Base-by-base conservation (phyloP, 805 yeast species). In the Clavispora fructus region DNA sequence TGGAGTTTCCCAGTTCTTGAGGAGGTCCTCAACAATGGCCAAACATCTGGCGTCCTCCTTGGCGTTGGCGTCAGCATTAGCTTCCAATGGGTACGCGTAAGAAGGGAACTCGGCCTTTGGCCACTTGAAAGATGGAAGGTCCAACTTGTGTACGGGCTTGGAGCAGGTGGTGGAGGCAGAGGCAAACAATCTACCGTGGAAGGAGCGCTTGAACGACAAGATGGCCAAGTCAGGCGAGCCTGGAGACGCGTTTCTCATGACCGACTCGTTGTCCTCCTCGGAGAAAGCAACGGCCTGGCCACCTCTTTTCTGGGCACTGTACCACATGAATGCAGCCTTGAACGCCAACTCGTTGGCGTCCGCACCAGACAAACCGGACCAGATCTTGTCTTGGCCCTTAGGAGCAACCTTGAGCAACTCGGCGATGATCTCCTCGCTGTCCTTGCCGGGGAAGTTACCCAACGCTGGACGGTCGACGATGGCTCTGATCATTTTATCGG, bases 161-260 rank as follows among this genome's bases (percentile, higher is more conserved):
- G 97, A 89, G 65, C 96, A 82, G 35, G 98, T 91, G 54, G 88
- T 81, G 7, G 96, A 86, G 39, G 87, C 90, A 45, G 95, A 79
- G 23, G 96, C 98, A 71, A 91, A 89, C 53, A 90, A 71, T 69
- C 98, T 82, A 54, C 98, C 98, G 65, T 91, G 98, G 86, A 91
- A 92, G 28, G 94, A 94, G 54, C 81, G 77, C 67, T 83, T 82
- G 71, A 91, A 91, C 6, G 97, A 89, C 55, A 92, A 62, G 51
- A 91, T 85, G 42, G 96, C 89, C 56, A 87, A 68, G 32, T 85
- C 86, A 31, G 97, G 95, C 41, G 95, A 78, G 47, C 97, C 97
- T 43, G 98, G 98, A 26, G 87, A 78, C 56, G 75, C 71, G 67
- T 89, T 89, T 53, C 77, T 70, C 97, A 91, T 91, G 48, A 83